Evolutionary conservation across 2,329 filamentous ascomycete genomes (phyloP).

Genomic region (Phaeosphaeriaceae sp.): DNA sequence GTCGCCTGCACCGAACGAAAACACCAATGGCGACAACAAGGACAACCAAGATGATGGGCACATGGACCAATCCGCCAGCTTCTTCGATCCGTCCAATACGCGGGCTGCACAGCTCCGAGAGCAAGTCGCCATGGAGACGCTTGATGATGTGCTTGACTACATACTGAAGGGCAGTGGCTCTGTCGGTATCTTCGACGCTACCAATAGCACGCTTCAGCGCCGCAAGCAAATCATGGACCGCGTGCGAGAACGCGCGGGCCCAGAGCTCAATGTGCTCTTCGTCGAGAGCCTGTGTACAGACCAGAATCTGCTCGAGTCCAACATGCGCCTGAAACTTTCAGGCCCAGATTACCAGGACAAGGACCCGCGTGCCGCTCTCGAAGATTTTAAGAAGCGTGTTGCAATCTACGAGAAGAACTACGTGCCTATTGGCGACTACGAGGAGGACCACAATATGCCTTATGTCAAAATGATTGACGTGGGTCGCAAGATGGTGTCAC

Average conservation of each 20-base stretch:
- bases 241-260: conserved; percentile 82
- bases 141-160: conserved; percentile 92
- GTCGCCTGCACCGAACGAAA: conserved; percentile 39
- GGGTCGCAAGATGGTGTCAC: conserved; percentile 89
- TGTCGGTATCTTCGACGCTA: conserved; percentile 95
- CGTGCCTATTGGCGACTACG: conserved; percentile 85
- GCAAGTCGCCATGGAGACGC: conserved; percentile 88
- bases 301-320: conserved; percentile 83
- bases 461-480: conserved; percentile 99
- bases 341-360: conserved; percentile 96
- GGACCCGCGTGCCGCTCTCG: conserved; percentile 82
- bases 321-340: conserved; percentile 95
- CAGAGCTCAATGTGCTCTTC: conserved; percentile 87
- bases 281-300: conserved; percentile 95
- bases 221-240: conserved; percentile 83
- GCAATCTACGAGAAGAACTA: conserved; percentile 94
- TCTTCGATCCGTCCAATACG: conserved; percentile 91
- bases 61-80: conserved; percentile 88
- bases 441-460: conserved; percentile 88
- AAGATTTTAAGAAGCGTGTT: conserved; percentile 92
- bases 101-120: conserved; percentile 84
- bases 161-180: conserved; percentile 82
- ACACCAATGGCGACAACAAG: conserved; percentile 24
- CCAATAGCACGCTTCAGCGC: conserved; percentile 91
- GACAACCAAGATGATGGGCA: conserved; percentile 52